Percentiles rank a stretch among this genome's conserved stretches.
phyloP scores from a whole-genome alignment of 352 stramenopile genomes.

The Phytophthora sojae region DNA sequence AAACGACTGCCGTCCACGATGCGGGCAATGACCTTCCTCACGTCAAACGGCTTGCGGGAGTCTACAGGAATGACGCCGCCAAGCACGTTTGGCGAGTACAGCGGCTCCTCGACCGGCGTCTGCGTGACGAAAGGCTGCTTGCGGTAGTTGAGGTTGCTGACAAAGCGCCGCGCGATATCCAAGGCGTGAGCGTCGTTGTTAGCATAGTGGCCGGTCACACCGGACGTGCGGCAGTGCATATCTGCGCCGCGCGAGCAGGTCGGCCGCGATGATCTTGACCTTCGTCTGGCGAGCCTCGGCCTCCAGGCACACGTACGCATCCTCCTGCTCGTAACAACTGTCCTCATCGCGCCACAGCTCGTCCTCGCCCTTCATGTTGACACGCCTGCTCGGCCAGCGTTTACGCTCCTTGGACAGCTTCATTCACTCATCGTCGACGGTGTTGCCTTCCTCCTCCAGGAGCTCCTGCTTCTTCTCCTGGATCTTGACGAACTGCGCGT shows the following conservation, averaged over 20 bases:
- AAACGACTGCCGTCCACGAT: constrained; percentile 97
- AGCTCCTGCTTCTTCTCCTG: no score
- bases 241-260: constrained; percentile 89
- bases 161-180: constrained; percentile 90
- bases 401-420: no score
- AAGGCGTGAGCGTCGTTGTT: constrained; percentile 96
- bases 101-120: constrained; percentile 91
- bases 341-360: constrained; percentile 85
- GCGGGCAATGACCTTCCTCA: constrained; percentile 95
- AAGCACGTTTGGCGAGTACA: constrained; percentile 94
- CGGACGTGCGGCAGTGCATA: constrained; percentile 91
- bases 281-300: constrained; percentile 82
- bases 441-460: no score
- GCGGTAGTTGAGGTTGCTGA: constrained; percentile 92
- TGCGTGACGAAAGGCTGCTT: constrained; percentile 50
- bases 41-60: constrained; percentile 95
- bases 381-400: no score
- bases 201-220: constrained; percentile 97
- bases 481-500: no score
- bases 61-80: constrained; percentile 95
- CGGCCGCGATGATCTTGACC: constrained; percentile 81
- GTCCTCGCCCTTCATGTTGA: no score
- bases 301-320: constrained; percentile 82
- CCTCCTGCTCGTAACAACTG: constrained; percentile 83
- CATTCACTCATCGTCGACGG: no score